These are phyloP conservation scores for Eleusine indica DNA, from an alignment of 176 grass and related monocot genomes.

Conservation along the genomic window DNA sequence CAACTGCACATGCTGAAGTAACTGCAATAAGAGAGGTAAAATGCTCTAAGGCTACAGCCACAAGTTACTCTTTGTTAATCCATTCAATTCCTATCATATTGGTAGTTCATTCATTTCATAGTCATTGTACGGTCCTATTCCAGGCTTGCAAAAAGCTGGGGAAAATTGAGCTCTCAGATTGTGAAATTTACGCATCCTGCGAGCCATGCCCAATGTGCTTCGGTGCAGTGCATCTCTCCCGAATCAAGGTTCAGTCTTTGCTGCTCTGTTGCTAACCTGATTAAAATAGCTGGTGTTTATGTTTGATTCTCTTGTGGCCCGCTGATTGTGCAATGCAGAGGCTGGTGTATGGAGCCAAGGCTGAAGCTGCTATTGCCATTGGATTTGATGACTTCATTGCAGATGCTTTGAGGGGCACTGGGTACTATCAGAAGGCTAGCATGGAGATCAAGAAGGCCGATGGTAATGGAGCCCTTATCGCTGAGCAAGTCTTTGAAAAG, in stretches of 20 bases:
- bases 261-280: background rate
- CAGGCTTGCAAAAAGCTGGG: conserved; percentile 87
- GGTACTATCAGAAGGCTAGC: conserved; percentile 72
- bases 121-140: background rate
- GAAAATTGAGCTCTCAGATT: conserved; percentile 80
- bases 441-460: conserved; percentile 78
- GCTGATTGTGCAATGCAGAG: conserved; percentile 42
- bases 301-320: background rate
- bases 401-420: conserved; percentile 77
- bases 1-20: conserved; percentile 93
- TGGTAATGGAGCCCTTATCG: conserved; percentile 71
- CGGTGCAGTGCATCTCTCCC: conserved; percentile 74
- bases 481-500: conserved; percentile 82
- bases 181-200: conserved; percentile 84
- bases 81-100: background rate
- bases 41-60: background rate
- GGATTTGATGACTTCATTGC: conserved; percentile 90
- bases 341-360: conserved; percentile 82
- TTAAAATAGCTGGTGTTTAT: background rate
- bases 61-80: background rate
- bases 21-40: conserved; percentile 87
- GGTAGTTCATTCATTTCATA: background rate
- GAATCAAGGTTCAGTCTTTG: conserved; percentile 61
- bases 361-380: conserved; percentile 82
- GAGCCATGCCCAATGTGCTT: conserved; percentile 92